Evolutionary conservation across 2,329 filamentous ascomycete genomes (phyloP).

Genomic region (Calcarisporium arbuscula): DNA sequence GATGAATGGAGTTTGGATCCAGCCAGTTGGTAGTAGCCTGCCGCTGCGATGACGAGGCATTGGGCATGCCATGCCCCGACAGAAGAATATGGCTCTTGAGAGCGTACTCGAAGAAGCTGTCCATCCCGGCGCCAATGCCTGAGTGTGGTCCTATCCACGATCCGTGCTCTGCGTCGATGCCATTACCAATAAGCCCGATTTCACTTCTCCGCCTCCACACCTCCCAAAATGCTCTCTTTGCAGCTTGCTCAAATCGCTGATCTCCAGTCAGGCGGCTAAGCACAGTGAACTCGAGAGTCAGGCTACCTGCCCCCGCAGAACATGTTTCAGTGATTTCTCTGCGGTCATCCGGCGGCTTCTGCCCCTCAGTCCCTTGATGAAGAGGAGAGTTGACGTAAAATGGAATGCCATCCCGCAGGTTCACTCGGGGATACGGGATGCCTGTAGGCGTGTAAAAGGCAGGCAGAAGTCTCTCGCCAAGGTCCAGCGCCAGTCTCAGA

Average conservation of each 20-base stretch:
- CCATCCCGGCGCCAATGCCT: constrained; percentile 93
- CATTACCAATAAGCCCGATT: constrained; percentile 82
- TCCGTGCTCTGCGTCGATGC: constrained; percentile 86
- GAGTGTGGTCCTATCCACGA: constrained; percentile 83
- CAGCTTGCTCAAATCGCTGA: constrained; percentile 77
- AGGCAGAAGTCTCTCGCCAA: constrained; percentile 76
- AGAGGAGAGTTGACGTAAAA: constrained; percentile 86
- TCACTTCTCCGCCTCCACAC: constrained; percentile 86
- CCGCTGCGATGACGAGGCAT: constrained; percentile 33
- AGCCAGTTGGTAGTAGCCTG: constrained; percentile 42
- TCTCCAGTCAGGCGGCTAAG: constrained; percentile 85
- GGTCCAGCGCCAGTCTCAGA: constrained; percentile 78
- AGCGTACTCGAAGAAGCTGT: constrained; percentile 98
- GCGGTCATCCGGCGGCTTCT: constrained; percentile 28
- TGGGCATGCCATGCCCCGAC: constrained; percentile 63
- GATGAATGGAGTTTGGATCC: constrained; percentile 57
- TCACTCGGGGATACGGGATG: constrained; percentile 90
- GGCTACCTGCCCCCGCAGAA: constrained; percentile 90
- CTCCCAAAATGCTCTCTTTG: constrained; percentile 92
- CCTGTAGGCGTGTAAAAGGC: constrained; percentile 90
- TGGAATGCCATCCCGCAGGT: constrained; percentile 82
- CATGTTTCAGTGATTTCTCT: constrained; percentile 90
- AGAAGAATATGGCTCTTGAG: constrained; percentile 89
- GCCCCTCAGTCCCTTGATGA: constrained; percentile 38
- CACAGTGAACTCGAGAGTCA: constrained; percentile 89